A percentile compares a stretch with the other conserved stretches of the same genome.
Evolutionary conservation across 1,284 basidiomycete species (phyloP).

Genomic region (Malassezia furfur): DNA sequence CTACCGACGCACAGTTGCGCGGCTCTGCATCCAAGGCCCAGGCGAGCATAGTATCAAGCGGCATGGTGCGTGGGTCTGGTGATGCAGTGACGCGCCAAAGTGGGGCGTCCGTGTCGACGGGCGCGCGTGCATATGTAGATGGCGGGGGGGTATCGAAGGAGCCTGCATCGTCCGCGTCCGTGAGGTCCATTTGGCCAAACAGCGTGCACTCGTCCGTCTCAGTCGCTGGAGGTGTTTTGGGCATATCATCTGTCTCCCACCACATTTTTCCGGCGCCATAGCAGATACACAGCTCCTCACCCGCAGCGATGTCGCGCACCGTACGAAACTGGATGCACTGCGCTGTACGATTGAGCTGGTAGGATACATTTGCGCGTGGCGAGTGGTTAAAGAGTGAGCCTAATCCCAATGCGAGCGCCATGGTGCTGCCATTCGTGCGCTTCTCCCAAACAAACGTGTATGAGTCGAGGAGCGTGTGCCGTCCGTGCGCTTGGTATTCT

Average conservation of each 20-base stretch:
- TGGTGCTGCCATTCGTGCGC: constrained; percentile 57
- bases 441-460: constrained; percentile 69
- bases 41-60: constrained; percentile 55
- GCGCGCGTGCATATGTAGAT: neutral
- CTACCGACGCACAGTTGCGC: constrained; percentile 18
- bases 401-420: constrained; percentile 77
- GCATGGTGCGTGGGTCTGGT: constrained; percentile 46
- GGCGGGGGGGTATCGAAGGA: neutral
- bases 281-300: constrained; percentile 70
- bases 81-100: constrained; percentile 47
- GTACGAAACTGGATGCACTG: constrained; percentile 64
- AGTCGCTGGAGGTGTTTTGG: constrained; percentile 7
- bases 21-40: constrained; percentile 75
- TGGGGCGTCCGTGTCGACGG: constrained; percentile 19
- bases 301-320: constrained; percentile 53
- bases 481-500: constrained; percentile 47
- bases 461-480: constrained; percentile 64
- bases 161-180: neutral
- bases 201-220: constrained; percentile 6
- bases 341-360: constrained; percentile 51
- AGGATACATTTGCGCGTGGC: constrained; percentile 61
- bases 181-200: constrained; percentile 3
- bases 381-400: constrained; percentile 73
- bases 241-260: constrained; percentile 29
- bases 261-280: constrained; percentile 54